A percentile compares a stretch with the other conserved stretches of the same genome.
These are phyloP conservation scores for Kondoa malvinella DNA, from an alignment of 768 basidiomycete genomes.

Conservation along the genomic window DNA sequence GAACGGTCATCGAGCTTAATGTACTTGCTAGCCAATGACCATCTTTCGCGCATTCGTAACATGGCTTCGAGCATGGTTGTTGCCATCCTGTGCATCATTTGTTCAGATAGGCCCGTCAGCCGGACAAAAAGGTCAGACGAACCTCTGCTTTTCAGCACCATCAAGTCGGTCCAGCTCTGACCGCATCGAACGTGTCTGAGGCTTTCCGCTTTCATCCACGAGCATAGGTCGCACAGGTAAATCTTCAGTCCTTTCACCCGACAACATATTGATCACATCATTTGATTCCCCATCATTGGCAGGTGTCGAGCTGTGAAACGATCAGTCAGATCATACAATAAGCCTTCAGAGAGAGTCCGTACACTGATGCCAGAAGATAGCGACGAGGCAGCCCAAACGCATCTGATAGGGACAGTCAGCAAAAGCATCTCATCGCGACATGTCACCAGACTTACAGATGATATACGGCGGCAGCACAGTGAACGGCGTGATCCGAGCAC, in stretches of 20 bases:
- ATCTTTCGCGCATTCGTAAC: neutral
- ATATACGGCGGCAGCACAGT: neutral
- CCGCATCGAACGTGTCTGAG: neutral
- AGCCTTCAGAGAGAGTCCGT: neutral
- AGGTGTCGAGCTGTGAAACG: neutral
- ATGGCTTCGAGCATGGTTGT: neutral
- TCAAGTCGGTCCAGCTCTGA: neutral
- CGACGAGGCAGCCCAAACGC: neutral
- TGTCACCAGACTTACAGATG: neutral
- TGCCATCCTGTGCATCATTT: neutral
- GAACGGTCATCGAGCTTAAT: neutral
- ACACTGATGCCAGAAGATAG: neutral
- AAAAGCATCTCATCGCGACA: neutral
- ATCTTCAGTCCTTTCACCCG: neutral
- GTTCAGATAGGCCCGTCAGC: neutral
- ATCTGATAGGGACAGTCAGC: neutral
- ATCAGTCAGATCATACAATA: no score
- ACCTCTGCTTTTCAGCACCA: neutral
- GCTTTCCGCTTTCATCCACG: neutral
- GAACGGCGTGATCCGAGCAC: neutral
- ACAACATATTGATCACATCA: no score
- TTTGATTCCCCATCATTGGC: neutral
- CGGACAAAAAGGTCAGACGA: neutral
- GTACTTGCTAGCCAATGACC: neutral
- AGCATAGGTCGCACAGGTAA: neutral